These are phyloP conservation scores for Eragrostis nindensis DNA, from an alignment of 176 grass and related monocot genomes.

Conservation along the genomic window DNA sequence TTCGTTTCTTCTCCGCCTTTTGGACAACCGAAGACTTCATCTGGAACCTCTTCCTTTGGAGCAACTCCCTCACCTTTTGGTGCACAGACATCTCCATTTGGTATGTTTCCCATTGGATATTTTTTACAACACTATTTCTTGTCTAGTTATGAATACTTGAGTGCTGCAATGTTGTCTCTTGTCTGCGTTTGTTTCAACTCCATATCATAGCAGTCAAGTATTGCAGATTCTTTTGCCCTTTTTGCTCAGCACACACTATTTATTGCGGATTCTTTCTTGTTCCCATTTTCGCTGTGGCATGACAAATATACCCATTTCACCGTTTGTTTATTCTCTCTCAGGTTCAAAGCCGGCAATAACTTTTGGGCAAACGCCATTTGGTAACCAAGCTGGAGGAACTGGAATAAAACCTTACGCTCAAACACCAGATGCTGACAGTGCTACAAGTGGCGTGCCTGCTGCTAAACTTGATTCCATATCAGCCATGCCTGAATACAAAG, in stretches of 20 bases:
- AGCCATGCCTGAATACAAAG: conserved; percentile 92
- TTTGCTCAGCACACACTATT: conserved; percentile 2
- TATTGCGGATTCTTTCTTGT: neutral
- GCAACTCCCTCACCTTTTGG: conserved; percentile 74
- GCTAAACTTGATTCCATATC: conserved; percentile 92
- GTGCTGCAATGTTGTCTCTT: conserved; percentile 15
- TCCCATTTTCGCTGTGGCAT: neutral
- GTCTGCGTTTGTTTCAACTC: conserved; percentile 23
- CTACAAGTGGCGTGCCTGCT: conserved; percentile 60
- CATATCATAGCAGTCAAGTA: conserved; percentile 24
- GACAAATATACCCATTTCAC: neutral
- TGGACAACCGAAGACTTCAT: conserved; percentile 65
- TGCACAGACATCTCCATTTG: conserved; percentile 69
- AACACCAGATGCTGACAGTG: conserved; percentile 76
- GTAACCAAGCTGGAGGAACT: conserved; percentile 73
- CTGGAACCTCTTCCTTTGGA: conserved; percentile 75
- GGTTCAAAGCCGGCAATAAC: conserved; percentile 69
- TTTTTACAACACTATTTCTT: conserved; percentile 17
- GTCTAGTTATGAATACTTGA: conserved; percentile 20
- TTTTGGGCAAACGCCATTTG: conserved; percentile 75
- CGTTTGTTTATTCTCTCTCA: conserved; percentile 42
- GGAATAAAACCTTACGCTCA: conserved; percentile 69
- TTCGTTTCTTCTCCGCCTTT: conserved; percentile 80
- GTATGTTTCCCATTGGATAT: conserved; percentile 56
- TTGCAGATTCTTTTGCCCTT: conserved; percentile 17